Evolutionary conservation across 495 filamentous ascomycete genomes (phyloP).

Genomic region (Umbilicaria muhlenbergii): DNA sequence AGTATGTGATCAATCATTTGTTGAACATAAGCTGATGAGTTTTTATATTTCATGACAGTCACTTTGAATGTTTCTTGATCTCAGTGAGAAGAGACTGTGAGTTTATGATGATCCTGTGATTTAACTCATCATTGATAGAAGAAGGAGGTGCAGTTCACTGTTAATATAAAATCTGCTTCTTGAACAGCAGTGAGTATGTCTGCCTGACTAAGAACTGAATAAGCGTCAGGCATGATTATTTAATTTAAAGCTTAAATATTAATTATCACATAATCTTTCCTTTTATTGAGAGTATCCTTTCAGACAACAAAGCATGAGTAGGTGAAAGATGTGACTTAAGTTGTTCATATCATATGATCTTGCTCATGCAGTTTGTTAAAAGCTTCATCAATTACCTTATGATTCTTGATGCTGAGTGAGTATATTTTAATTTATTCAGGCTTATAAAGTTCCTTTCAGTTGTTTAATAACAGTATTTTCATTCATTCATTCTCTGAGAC

Average conservation of each 20-base stretch:
- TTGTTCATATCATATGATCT: background rate
- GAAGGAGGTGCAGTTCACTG: background rate
- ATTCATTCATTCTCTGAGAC: background rate
- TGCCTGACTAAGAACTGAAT: constrained; percentile 3
- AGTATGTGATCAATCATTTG: background rate
- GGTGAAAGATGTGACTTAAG: background rate
- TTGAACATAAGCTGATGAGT: constrained; percentile 1
- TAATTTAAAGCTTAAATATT: constrained; percentile 8
- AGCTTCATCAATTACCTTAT: constrained; percentile 2
- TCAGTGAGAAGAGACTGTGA: constrained; percentile 2
- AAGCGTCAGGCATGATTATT: constrained; percentile 1
- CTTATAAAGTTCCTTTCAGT: background rate
- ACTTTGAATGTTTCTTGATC: constrained; percentile 9
- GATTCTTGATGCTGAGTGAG: background rate
- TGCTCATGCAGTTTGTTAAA: constrained; percentile 6
- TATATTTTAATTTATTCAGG: background rate
- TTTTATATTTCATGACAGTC: constrained; percentile 5
- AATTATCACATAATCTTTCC: constrained; percentile 4
- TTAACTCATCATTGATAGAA: constrained; percentile 6
- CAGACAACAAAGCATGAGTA: constrained; percentile 3
- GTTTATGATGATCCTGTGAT: background rate
- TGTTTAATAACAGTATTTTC: background rate
- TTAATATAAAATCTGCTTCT: background rate
- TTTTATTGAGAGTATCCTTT: background rate
- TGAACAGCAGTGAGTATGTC: constrained; percentile 1